Base-by-base conservation (phyloP, 345 rosid species). In the Cardamine chenopodiifolia region DNA sequence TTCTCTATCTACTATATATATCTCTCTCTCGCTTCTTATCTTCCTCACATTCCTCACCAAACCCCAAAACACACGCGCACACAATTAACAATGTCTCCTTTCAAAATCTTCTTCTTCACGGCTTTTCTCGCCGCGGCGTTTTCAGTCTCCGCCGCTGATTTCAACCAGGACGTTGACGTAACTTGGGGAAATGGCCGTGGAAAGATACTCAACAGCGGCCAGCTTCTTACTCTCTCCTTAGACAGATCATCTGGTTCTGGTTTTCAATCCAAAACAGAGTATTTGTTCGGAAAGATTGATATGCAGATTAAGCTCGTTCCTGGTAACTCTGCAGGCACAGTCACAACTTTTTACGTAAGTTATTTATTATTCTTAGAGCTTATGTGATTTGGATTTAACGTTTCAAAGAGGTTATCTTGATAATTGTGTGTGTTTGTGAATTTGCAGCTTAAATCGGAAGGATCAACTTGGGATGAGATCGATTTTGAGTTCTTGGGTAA, bases 321-420 rank as follows among this genome's bases (percentile, higher is more conserved):
- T 18, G 82, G 87, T 25, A 76, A 84, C 54, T 84, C 87, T 15
- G 87, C 87, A 23, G 87, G 87, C 17, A 84, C 87, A 0, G 85
- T 84, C 52, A 79, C 87, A 26, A 71, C 87, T 32, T 84, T 68
- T 20, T 84, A 84, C 47, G 87, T 84, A 74, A 64, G 80, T 66
- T 37, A 5, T 3, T 3, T 11, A 5, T 59, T 47, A 12, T 1
- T 18, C 2, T 55, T 13, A 1, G 10, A 42, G 7, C 25, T 39
- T 11, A n/a, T 28, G 10, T 29, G 26, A 12, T 49, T 47, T 34
- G 2, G 40, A 14, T 35, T 13, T 15, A 2, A 53, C 52, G 1
- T 10, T 49, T 2, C 29, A 2, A 20, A 19, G 15, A 57, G 2
- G 0, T 49, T 19, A 15, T 25, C 1, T 39, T 67, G 15, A 67